These are phyloP conservation scores for Pseudozyma thailandica DNA, from an alignment of 1,284 basidiomycete species.

Conservation along the genomic window DNA sequence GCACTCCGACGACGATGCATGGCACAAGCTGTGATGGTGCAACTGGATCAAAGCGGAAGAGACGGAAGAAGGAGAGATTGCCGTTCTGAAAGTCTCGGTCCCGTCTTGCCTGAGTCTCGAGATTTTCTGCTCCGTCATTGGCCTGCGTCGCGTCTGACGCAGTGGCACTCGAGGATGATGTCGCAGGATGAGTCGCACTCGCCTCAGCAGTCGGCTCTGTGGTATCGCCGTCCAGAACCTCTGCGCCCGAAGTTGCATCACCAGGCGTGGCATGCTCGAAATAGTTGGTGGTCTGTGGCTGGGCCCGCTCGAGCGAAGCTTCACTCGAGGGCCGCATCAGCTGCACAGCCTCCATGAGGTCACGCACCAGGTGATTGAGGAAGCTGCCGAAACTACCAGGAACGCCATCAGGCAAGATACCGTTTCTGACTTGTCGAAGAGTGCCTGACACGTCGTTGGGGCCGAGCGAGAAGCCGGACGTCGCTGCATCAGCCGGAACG, in stretches of 20 bases:
- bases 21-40: conserved; percentile 52
- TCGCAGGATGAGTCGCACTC: background rate
- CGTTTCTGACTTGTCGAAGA: conserved; percentile 50
- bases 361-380: conserved; percentile 54
- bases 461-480: conserved; percentile 36
- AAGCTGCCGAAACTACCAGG: conserved; percentile 60
- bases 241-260: conserved; percentile 28
- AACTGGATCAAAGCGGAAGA: conserved; percentile 61
- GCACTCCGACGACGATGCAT: conserved; percentile 64
- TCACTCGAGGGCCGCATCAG: conserved; percentile 37
- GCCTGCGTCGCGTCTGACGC: background rate
- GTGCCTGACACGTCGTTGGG: conserved; percentile 47
- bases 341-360: conserved; percentile 57
- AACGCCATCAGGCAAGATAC: conserved; percentile 48
- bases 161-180: background rate
- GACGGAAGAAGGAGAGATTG: conserved; percentile 64
- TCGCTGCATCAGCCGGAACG: background rate
- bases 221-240: conserved; percentile 35
- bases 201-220: background rate
- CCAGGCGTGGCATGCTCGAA: conserved; percentile 28
- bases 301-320: conserved; percentile 7
- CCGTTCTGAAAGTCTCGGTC: conserved; percentile 57
- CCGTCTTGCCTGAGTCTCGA: conserved; percentile 42
- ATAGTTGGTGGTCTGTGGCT: conserved; percentile 32
- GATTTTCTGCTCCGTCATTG: conserved; percentile 4